Base-by-base conservation (phyloP, 805 yeast species). In the Lachancea kluyveri region DNA sequence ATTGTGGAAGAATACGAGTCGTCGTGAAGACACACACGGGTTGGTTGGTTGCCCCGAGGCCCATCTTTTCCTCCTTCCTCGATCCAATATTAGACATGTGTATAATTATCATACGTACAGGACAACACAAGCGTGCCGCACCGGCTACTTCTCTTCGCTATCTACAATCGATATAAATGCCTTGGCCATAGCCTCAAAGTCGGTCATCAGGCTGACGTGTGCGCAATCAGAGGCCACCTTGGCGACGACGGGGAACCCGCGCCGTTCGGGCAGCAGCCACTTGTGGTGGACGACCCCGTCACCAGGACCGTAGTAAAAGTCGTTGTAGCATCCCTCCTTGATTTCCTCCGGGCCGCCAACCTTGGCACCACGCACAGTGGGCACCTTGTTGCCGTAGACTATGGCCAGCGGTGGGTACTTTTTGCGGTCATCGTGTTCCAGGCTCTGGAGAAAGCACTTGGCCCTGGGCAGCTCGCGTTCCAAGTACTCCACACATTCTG, bases 271-370 rank as follows among this genome's bases (percentile, higher is more conserved):
- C 73, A 87, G 72, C 29, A 83, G 58, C 81, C 87, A 80, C 41
- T 73, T 73, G 43, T 80, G 83, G 56, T 83, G 83, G 1, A 85
- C 85, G 12, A 88, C 96, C 25, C 96, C 96, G 54, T 88, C 96
- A 10, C 96, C 96, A 4, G 85, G 84, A 0, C 94, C 95, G 48
- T 84, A 87, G 45, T 70, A 74, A 46, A 85, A 80, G 45, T 83
- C 79, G 41, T 70, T 75, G 59, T 82, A 87, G 41, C 74, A 70
- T 3, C 95, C 95, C 23, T 70, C 66, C 36, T 61, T 67, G 37
- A 88, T 76, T 21, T 76, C 92, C 25, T 78, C 70, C 8, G 52
- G 52, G 5, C 78, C 72, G 19, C 64, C 53, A 1, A 87, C 92
- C 32, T 76, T 61, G 3, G 85, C 79, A 6, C 90, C 94, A 31